These are phyloP conservation scores for Allium fistulosum DNA, from an alignment of 106 monocot genomes.

Conservation along the genomic window DNA sequence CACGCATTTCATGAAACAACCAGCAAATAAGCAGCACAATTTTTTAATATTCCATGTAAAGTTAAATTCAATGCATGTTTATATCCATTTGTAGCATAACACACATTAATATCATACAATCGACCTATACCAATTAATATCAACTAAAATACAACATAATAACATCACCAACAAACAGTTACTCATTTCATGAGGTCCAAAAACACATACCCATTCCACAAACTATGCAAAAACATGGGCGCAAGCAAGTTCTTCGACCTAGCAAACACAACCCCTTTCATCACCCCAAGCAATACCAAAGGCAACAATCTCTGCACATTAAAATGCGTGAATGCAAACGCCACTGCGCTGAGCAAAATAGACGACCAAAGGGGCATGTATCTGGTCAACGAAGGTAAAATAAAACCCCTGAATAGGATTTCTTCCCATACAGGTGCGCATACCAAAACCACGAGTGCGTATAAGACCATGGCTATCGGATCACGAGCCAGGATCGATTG, in stretches of 20 bases:
- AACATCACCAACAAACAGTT: background rate
- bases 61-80: too few relatives aligned
- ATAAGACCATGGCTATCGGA: conserved; percentile 57
- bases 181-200: conserved; percentile 64
- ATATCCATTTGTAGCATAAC: too few relatives aligned
- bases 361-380: conserved; percentile 49
- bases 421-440: conserved; percentile 63
- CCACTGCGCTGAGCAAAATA: conserved; percentile 37
- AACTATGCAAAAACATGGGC: conserved; percentile 47
- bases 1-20: too few relatives aligned
- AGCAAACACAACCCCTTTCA: conserved; percentile 51
- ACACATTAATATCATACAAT: too few relatives aligned
- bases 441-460: conserved; percentile 43
- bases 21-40: too few relatives aligned
- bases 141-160: too few relatives aligned
- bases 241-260: conserved; percentile 48
- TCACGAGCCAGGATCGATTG: conserved; percentile 60
- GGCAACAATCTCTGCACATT: conserved; percentile 49
- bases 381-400: conserved; percentile 46
- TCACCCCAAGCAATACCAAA: conserved; percentile 43
- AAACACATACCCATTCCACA: conserved; percentile 73
- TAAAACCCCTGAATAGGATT: conserved; percentile 51
- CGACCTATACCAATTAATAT: too few relatives aligned
- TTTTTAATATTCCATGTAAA: too few relatives aligned
- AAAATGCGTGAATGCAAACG: conserved; percentile 56